Evolutionary conservation across 176 grass and related monocot species (phyloP), one percentile per base, ranked within the genome.

Genomic region (Oryza brachyantha): DNA sequence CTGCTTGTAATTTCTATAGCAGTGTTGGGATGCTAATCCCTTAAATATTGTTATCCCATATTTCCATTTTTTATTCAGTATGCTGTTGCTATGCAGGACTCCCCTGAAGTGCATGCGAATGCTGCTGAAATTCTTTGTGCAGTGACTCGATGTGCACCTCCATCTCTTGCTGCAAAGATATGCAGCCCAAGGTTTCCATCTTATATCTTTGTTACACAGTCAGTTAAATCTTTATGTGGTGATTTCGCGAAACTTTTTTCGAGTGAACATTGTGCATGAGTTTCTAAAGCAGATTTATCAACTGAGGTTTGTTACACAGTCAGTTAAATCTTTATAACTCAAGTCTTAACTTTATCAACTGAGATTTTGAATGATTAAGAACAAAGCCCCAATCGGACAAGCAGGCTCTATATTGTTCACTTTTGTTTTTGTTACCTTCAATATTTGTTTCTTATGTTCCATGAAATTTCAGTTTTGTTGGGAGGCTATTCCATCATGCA

Each of bases 31-130:
- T 81, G 38, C 67, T 73, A 73, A 72, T 5, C 78, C 37, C 28
- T 2, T 61, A 81, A 81, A 21, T 63, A 50, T 21, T 24, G 27
- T 29, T 43, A 34, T 81, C 75, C 13, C 16, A 38, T 81, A 60
- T 76, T 13, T 54, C 69, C 13, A 14, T 14, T 86, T 89, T 61
- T 78, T 64, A 26, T 43, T 11, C n/a, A 80, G n/a, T 72, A 45
- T 78, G 74, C 31, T 77, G 62, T 72, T 70, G 16, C 29, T 46
- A 61, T 88, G 73, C 84, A 99, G 96, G 92, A 95, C 72, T 99
- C 88, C 86, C 90, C 90, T 87, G 90, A 99, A 87, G 96, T 99
- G 61, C 96, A 99, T 82, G 90, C 92, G 60, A 99, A 99, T 81
- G 86, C 90, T 87, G 83, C 96, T 17, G 92, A 99, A 83, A 95